Evolutionary conservation across 2,329 filamentous ascomycete species (phyloP).

Genomic region (Mycosphaerella sp.): DNA sequence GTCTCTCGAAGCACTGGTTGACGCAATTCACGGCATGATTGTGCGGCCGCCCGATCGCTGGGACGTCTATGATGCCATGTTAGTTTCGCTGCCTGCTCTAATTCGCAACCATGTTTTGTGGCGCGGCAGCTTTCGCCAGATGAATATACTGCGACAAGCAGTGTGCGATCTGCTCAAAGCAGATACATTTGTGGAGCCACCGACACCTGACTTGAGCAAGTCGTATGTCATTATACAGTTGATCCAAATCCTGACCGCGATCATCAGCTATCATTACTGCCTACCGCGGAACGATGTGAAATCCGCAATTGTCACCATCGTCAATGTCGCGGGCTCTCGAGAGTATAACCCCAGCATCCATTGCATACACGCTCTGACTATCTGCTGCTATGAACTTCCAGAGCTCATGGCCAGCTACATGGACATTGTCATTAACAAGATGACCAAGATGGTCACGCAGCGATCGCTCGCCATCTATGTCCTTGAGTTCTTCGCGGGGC

Average conservation of each 20-base stretch:
- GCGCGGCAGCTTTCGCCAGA: slow-evolving; percentile 61
- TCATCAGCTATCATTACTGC: slow-evolving; percentile 82
- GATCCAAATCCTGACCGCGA: slow-evolving; percentile 77
- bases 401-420: slow-evolving; percentile 78
- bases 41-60: slow-evolving; percentile 13
- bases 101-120: slow-evolving; percentile 87
- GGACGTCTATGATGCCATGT: slow-evolving; percentile 66
- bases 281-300: slow-evolving; percentile 83
- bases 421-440: slow-evolving; percentile 79
- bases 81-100: slow-evolving; percentile 80
- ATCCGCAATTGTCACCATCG: slow-evolving; percentile 74
- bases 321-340: slow-evolving; percentile 60
- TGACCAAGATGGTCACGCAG: slow-evolving; percentile 94
- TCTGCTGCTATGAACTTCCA: slow-evolving; percentile 92
- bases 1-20: slow-evolving; percentile 15
- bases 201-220: slow-evolving; percentile 70
- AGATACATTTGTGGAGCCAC: slow-evolving; percentile 74
- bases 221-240: slow-evolving; percentile 84
- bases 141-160: slow-evolving; percentile 67
- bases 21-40: slow-evolving; percentile 18
- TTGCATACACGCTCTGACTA: slow-evolving; percentile 89
- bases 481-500: slow-evolving; percentile 84
- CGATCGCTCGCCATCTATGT: slow-evolving; percentile 89
- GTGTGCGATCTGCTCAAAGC: slow-evolving; percentile 77
- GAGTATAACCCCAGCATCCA: slow-evolving; percentile 67